A percentile compares a stretch with the other conserved stretches of the same genome.
Evolutionary conservation across 2,329 filamentous ascomycete species (phyloP).

Genomic region (Aphanocladium album): DNA sequence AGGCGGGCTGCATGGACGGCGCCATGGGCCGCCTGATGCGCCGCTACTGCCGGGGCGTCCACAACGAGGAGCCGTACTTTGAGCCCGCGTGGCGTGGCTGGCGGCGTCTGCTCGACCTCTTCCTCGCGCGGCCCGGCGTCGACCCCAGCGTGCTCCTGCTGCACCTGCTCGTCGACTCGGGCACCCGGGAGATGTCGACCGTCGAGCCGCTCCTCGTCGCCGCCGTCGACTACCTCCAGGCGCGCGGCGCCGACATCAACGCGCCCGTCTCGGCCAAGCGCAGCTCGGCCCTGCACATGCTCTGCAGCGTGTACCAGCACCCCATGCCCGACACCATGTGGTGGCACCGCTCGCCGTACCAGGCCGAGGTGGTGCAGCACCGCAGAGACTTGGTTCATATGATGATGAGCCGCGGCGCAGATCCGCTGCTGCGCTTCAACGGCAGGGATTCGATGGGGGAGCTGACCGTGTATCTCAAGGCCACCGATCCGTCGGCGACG

Average conservation of each 20-base stretch:
- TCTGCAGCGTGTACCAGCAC: conserved; percentile 6
- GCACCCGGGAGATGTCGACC: conserved; percentile 2
- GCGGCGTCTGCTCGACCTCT: neutral
- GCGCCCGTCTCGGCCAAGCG: neutral
- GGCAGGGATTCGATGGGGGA: neutral
- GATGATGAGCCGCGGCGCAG: conserved; percentile 10
- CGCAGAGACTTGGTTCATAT: neutral
- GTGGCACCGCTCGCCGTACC: conserved; percentile 9
- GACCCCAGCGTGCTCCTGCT: conserved; percentile 4
- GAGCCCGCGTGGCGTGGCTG: neutral
- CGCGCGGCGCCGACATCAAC: conserved; percentile 8
- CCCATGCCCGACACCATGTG: conserved; percentile 2
- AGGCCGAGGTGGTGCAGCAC: neutral
- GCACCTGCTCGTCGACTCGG: conserved; percentile 9
- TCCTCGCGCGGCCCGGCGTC: neutral
- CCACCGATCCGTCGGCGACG: neutral
- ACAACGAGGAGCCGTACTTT: conserved; percentile 6
- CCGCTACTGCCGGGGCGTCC: conserved; percentile 4
- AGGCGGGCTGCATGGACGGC: conserved; percentile 7
- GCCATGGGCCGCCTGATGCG: conserved; percentile 5
- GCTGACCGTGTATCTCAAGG: neutral
- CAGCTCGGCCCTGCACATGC: neutral
- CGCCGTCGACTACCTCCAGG: neutral
- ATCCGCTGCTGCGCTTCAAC: conserved; percentile 1
- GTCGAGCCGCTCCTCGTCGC: conserved; percentile 4